These are phyloP conservation scores for Euptelea pleiosperma DNA, from an alignment of 164 flowering plant genomes.

Conservation along the genomic window DNA sequence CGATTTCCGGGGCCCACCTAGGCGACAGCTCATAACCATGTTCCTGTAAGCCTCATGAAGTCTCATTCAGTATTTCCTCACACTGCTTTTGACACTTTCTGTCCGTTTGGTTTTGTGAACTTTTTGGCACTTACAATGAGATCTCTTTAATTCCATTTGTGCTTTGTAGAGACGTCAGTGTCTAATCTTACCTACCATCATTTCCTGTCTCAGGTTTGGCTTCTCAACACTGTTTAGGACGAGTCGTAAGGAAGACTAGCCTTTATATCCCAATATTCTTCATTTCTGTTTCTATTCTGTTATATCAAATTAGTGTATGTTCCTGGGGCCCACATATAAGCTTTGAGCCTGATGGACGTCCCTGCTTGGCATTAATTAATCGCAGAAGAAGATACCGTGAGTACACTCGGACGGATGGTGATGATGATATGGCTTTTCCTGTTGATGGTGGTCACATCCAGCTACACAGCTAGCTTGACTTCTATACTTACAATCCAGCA, in stretches of 20 bases:
- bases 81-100: not conserved
- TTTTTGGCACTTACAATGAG: no score
- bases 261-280: not conserved
- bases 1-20: slow-evolving; percentile 80
- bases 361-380: slow-evolving; percentile 9
- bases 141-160: no score
- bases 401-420: slow-evolving; percentile 63
- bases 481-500: slow-evolving; percentile 80
- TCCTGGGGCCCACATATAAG: not conserved
- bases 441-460: slow-evolving; percentile 64
- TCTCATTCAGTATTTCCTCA: not conserved
- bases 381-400: slow-evolving; percentile 64
- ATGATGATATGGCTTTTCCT: slow-evolving; percentile 82
- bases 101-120: no score
- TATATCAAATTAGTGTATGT: not conserved
- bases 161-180: no score
- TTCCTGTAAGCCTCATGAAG: slow-evolving; percentile 54
- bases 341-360: slow-evolving; percentile 1
- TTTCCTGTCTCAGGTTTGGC: slow-evolving; percentile 66
- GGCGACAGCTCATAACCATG: slow-evolving; percentile 57
- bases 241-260: slow-evolving; percentile 47
- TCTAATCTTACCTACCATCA: no score
- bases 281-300: not conserved
- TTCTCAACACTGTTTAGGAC: slow-evolving; percentile 76
- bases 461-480: slow-evolving; percentile 84